A percentile compares a stretch with the other conserved stretches of the same genome.
phyloP scores from a whole-genome alignment of 169 alveolate genomes.

The Eimeria maxima region DNA sequence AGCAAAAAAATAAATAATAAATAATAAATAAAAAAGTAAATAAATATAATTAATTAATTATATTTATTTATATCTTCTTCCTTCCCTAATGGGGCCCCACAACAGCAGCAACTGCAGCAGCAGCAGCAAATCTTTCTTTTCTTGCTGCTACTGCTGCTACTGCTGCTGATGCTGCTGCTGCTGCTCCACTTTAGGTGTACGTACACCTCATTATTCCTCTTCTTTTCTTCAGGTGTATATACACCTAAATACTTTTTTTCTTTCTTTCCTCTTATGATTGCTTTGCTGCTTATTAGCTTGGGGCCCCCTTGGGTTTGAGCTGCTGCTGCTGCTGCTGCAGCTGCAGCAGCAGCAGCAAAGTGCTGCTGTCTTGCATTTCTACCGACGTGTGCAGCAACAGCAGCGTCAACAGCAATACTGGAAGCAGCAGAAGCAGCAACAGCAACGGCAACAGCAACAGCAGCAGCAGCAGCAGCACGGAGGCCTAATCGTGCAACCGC shows the following conservation, averaged over 20 bases:
- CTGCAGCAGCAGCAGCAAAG: no score
- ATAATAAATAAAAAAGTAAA: not conserved
- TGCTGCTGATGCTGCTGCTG: slow-evolving; percentile 13
- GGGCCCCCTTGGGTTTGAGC: no score
- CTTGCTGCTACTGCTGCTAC: not conserved
- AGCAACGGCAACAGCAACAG: slow-evolving; percentile 24
- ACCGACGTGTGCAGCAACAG: not conserved
- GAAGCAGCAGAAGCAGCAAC: not conserved
- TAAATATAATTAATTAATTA: not conserved
- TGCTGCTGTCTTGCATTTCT: no score
- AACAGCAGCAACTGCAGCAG: slow-evolving; percentile 42
- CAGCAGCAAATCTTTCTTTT: not conserved
- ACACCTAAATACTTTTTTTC: no score
- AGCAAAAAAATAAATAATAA: not conserved
- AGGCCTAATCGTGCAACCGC: not conserved
- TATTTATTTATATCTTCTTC: no score
- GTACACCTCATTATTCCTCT: not conserved
- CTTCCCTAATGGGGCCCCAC: no score
- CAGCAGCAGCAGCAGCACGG: not conserved
- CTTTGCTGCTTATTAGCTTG: no score
- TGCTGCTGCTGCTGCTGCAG: no score
- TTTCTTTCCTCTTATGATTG: no score
- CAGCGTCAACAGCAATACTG: not conserved
- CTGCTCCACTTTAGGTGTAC: slow-evolving; percentile 18
- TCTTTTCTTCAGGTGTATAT: no score